Percentiles rank a stretch among this genome's conserved stretches.
Conservation (phyloP, 1,284 basidiomycete species). For the Agroathelia rolfsii region DNA sequence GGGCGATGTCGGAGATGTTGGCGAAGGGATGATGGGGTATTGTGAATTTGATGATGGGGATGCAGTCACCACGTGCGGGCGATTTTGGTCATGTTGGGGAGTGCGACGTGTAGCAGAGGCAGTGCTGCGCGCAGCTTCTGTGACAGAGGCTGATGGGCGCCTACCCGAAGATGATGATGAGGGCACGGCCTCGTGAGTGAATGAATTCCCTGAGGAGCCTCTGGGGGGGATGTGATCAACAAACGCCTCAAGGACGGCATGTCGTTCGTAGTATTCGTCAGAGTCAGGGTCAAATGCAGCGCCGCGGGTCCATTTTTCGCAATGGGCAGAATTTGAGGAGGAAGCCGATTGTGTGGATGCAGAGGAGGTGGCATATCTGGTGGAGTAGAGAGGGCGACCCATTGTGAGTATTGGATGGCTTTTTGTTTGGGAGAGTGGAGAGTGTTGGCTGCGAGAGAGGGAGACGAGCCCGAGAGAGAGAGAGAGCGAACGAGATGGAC, state of each 20-base stretch:
- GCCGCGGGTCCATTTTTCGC: constrained; percentile 52
- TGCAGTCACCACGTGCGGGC: too few species aligned
- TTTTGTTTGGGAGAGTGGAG: too few species aligned
- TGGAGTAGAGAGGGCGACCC: constrained; percentile 63
- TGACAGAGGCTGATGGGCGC: constrained; percentile 6
- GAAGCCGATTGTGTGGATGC: constrained; percentile 41
- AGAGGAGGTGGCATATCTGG: constrained; percentile 30
- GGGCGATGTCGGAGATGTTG: too few species aligned
- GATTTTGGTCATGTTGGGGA: too few species aligned
- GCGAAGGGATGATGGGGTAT: too few species aligned
- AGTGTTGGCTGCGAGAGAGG: too few species aligned
- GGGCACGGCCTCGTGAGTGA: constrained; percentile 5
- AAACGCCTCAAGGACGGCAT: constrained; percentile 61
- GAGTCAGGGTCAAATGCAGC: constrained; percentile 74
- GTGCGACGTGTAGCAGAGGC: too few species aligned
- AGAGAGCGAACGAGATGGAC: too few species aligned
- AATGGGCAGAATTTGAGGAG: constrained; percentile 23
- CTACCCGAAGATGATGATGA: constrained; percentile 12
- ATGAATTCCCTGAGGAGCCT: constrained; percentile 11
- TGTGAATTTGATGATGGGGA: too few species aligned
- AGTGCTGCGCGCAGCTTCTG: too few species aligned
- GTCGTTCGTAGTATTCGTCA: constrained; percentile 59
- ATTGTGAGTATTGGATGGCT: too few species aligned
- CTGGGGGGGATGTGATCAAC: constrained; percentile 34
- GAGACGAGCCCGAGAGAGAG: too few species aligned